These are phyloP conservation scores for Neurospora sp. DNA, from an alignment of 495 filamentous ascomycete genomes.

Conservation along the genomic window DNA sequence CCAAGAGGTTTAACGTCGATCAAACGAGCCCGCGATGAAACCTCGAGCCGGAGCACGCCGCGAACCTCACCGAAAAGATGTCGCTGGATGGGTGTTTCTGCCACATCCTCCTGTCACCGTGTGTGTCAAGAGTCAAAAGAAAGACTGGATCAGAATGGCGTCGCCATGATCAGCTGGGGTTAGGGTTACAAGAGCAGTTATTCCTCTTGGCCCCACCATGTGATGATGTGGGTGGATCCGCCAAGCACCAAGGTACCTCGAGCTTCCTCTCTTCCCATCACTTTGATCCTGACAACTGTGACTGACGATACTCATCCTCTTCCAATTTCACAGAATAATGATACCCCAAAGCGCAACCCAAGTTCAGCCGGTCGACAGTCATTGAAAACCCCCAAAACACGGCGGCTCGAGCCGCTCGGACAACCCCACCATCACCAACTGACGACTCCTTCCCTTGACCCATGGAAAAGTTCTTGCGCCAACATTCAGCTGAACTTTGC, in stretches of 20 bases:
- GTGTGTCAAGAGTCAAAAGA: not conserved
- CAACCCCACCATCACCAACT: not conserved
- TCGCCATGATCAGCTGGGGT: not conserved
- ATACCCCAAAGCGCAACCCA: not conserved
- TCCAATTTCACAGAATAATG: not conserved
- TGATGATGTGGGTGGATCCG: not conserved
- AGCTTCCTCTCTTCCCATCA: not conserved
- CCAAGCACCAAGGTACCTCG: not conserved
- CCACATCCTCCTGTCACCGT: not conserved
- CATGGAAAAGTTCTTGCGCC: not conserved
- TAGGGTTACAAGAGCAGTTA: not conserved
- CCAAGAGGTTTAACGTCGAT: not conserved
- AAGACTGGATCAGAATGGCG: not conserved
- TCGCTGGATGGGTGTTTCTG: not conserved
- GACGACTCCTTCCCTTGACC: not conserved
- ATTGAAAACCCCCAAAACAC: not conserved
- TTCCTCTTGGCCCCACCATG: not conserved
- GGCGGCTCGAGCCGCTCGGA: not conserved
- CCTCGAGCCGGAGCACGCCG: not conserved
- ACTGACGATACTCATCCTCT: not conserved
- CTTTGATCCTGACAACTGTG: not conserved
- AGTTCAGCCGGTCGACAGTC: not conserved
- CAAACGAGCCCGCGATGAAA: not conserved
- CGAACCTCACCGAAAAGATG: not conserved
- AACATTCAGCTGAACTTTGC: not conserved